Evolutionary conservation across 768 basidiomycete species (phyloP).

Genomic region (Boletus rubescentipes): DNA sequence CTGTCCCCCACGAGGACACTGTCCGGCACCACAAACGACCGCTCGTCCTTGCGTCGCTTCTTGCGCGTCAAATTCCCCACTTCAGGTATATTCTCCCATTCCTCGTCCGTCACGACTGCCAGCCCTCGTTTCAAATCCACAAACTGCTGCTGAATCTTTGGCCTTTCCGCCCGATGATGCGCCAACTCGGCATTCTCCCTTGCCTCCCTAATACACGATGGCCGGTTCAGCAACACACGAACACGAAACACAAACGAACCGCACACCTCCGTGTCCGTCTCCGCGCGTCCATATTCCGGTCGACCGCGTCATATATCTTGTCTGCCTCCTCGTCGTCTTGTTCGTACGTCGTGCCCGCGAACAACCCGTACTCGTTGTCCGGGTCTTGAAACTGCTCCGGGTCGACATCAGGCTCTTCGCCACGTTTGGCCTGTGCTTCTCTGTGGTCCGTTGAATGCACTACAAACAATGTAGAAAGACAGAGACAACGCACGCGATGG

Average conservation of each 20-base stretch:
- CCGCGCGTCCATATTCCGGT: slow-evolving; percentile 86
- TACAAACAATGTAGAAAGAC: neutral
- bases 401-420: slow-evolving; percentile 86
- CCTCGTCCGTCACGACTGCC: slow-evolving; percentile 79
- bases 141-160: slow-evolving; percentile 95
- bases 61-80: slow-evolving; percentile 94
- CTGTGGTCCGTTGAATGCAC: slow-evolving; percentile 36
- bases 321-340: slow-evolving; percentile 98
- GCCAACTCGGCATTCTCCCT: slow-evolving; percentile 71
- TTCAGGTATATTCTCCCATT: slow-evolving; percentile 96
- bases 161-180: slow-evolving; percentile 80
- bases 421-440: slow-evolving; percentile 81
- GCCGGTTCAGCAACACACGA: neutral
- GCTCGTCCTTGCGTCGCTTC: slow-evolving; percentile 82
- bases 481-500: slow-evolving; percentile 66
- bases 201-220: slow-evolving; percentile 53
- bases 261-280: slow-evolving; percentile 75
- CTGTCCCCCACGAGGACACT: slow-evolving; percentile 88
- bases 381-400: slow-evolving; percentile 95
- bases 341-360: slow-evolving; percentile 95
- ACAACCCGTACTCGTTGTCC: slow-evolving; percentile 94
- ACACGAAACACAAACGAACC: slow-evolving; percentile 37
- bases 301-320: slow-evolving; percentile 90
- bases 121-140: slow-evolving; percentile 92
- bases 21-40: slow-evolving; percentile 89